phyloP scores from a whole-genome alignment of 768 basidiomycete species.

The Rhizopogon vulgaris region DNA sequence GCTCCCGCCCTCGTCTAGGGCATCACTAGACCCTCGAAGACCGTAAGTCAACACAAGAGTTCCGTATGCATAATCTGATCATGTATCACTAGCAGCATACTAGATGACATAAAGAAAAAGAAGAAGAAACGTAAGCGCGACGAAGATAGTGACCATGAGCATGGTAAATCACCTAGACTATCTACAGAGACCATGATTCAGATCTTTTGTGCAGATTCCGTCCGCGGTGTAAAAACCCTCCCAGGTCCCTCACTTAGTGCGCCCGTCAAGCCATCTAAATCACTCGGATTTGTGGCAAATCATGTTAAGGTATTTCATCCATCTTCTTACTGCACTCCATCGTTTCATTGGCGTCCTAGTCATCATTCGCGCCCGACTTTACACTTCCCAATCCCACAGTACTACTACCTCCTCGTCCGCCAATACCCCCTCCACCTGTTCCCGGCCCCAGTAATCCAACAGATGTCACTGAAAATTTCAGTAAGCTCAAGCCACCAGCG shows the following conservation, averaged over 20 bases:
- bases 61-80: conserved; percentile 11
- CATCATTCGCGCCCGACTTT: conserved; percentile 52
- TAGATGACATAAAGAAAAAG: conserved; percentile 64
- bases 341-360: conserved; percentile 17
- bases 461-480: conserved; percentile 87
- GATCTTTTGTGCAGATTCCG: conserved; percentile 34
- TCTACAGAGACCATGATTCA: conserved; percentile 6
- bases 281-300: conserved; percentile 35
- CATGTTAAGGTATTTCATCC: conserved; percentile 43
- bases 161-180: conserved; percentile 18
- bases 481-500: conserved; percentile 70
- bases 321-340: neutral
- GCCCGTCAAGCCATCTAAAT: conserved; percentile 53
- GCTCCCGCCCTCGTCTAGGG: conserved; percentile 43
- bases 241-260: conserved; percentile 39
- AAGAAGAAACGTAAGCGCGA: conserved; percentile 86
- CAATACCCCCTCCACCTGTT: conserved; percentile 54
- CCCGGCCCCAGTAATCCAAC: conserved; percentile 81
- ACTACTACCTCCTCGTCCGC: conserved; percentile 57
- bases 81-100: conserved; percentile 14
- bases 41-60: conserved; percentile 34
- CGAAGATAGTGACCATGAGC: conserved; percentile 69
- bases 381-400: conserved; percentile 42
- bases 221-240: conserved; percentile 52
- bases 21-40: conserved; percentile 59